Evolutionary conservation across 2,329 filamentous ascomycete species (phyloP).

Genomic region (Talaromyces sp.): DNA sequence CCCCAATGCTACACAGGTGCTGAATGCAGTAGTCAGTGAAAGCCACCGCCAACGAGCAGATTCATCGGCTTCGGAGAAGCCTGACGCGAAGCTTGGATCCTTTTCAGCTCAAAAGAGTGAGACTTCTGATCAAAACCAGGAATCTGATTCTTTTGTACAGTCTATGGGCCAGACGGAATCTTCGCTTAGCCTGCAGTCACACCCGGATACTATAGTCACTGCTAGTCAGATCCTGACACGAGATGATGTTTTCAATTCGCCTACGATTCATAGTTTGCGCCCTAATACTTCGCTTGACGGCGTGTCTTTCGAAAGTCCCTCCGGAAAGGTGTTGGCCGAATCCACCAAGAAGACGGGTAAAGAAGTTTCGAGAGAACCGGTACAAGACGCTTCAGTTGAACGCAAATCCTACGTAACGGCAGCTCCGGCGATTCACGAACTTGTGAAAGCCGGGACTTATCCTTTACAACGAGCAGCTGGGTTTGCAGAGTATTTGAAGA

Average conservation of each 20-base stretch:
- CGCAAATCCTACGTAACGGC: slow-evolving; percentile 30
- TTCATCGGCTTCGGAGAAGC: not conserved
- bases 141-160: slow-evolving; percentile 72
- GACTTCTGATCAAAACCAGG: slow-evolving; percentile 59
- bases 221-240: slow-evolving; percentile 86
- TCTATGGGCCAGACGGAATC: slow-evolving; percentile 73
- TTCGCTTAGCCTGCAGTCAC: slow-evolving; percentile 64
- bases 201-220: slow-evolving; percentile 71
- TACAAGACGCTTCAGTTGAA: slow-evolving; percentile 22
- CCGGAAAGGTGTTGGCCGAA: slow-evolving; percentile 7
- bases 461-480: slow-evolving; percentile 79
- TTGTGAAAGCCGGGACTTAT: slow-evolving; percentile 64
- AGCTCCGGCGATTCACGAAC: slow-evolving; percentile 55
- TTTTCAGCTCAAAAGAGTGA: slow-evolving; percentile 56
- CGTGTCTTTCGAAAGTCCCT: not conserved
- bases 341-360: slow-evolving; percentile 18
- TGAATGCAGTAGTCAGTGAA: slow-evolving; percentile 19
- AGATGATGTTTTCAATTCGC: slow-evolving; percentile 83
- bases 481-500: slow-evolving; percentile 78
- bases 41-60: slow-evolving; percentile 7
- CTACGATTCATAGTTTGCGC: slow-evolving; percentile 55
- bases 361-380: slow-evolving; percentile 24
- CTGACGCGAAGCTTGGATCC: slow-evolving; percentile 25
- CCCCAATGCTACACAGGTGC: slow-evolving; percentile 21
- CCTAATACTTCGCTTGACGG: slow-evolving; percentile 26